Conservation (phyloP, 2,329 filamentous ascomycete genomes). For the Trichophyton benhamiae region DNA sequence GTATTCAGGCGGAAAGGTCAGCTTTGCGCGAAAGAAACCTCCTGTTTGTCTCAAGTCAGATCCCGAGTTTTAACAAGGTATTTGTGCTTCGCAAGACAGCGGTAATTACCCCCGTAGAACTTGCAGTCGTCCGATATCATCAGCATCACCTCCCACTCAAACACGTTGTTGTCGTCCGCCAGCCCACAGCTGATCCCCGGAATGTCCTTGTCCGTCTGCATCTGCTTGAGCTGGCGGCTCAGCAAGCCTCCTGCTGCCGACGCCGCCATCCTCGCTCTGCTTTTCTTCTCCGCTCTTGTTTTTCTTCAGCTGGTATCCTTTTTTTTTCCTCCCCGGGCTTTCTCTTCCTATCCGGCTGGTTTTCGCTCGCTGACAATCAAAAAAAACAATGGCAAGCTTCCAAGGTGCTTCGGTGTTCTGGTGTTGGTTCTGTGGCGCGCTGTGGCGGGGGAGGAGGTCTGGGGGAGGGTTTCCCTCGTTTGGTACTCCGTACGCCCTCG, state of each 20-base stretch:
- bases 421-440: background rate
- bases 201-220: constrained; percentile 82
- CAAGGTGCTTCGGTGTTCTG: background rate
- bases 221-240: constrained; percentile 78
- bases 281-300: background rate
- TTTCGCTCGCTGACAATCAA: no score
- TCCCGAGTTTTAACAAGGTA: background rate
- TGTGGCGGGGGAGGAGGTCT: background rate
- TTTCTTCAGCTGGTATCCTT: background rate
- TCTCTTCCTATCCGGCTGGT: no score
- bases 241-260: constrained; percentile 59
- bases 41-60: constrained; percentile 42
- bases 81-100: background rate
- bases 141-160: constrained; percentile 97
- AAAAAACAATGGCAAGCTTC: no score
- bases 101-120: constrained; percentile 70
- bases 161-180: constrained; percentile 65
- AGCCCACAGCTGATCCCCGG: constrained; percentile 89
- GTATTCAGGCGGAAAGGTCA: constrained; percentile 75
- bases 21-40: constrained; percentile 77
- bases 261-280: constrained; percentile 15
- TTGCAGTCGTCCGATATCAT: constrained; percentile 95
- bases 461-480: no score
- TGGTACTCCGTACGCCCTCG: no score
- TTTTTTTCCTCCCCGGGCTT: background rate